Conservation (phyloP, 331 rosid species). For the Prunus yedoensis region DNA sequence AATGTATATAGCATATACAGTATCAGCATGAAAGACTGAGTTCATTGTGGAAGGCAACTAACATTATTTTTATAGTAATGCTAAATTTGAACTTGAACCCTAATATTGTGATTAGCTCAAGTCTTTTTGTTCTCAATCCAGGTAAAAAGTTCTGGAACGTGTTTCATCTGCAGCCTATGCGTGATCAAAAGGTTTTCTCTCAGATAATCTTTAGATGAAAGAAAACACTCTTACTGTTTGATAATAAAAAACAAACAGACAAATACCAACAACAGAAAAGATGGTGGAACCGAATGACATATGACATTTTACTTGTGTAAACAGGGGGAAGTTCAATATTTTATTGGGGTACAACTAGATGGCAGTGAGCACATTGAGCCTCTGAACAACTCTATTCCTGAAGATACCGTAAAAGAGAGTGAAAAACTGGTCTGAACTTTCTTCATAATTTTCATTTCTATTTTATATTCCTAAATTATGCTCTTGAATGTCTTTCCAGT, state of each 20-base stretch:
- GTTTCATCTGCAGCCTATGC: conserved; percentile 98
- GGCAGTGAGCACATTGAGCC: conserved; percentile 98
- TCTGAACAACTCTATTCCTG: conserved; percentile 63
- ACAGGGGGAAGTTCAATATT: conserved; percentile 97
- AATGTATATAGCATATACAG: no score
- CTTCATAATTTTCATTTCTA: background rate
- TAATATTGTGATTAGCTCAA: conserved; percentile 11
- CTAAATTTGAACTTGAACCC: no score
- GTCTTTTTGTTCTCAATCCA: conserved; percentile 33
- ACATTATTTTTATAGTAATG: no score
- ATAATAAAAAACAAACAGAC: no score
- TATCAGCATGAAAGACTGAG: background rate
- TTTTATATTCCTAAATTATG: background rate
- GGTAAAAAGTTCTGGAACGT: conserved; percentile 97
- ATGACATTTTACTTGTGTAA: conserved; percentile 11
- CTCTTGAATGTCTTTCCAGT: background rate
- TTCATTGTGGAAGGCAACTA: no score
- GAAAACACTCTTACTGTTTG: no score
- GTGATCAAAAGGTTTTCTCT: conserved; percentile 82
- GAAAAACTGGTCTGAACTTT: conserved; percentile 61
- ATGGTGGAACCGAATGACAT: background rate
- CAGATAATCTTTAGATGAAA: no score
- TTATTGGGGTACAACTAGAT: conserved; percentile 96
- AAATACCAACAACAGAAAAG: background rate
- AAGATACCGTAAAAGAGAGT: conserved; percentile 63